Percentiles rank a stretch among this genome's conserved stretches.
These are phyloP conservation scores for Atkinsonella hypoxylon DNA, from an alignment of 2,329 filamentous ascomycete species.

Conservation along the genomic window DNA sequence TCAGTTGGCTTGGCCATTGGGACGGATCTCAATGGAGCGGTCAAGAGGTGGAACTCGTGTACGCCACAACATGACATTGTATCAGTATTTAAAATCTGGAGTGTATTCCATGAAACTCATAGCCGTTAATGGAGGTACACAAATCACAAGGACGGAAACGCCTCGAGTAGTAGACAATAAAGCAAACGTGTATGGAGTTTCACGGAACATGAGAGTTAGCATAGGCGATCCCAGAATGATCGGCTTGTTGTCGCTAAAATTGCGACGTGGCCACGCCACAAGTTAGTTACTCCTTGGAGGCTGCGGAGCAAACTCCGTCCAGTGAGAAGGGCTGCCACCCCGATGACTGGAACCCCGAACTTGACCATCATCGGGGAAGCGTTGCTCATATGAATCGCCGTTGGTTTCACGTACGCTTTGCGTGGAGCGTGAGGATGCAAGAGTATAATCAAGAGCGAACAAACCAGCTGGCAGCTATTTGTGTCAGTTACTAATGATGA, in stretches of 20 bases:
- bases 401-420: neutral
- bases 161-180: too few relatives aligned
- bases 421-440: neutral
- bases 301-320: neutral
- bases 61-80: too few relatives aligned
- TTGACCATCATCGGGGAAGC: neutral
- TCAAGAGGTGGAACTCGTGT: neutral
- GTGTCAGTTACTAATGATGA: neutral
- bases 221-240: too few relatives aligned
- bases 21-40: neutral
- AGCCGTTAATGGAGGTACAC: too few relatives aligned
- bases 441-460: neutral
- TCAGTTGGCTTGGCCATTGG: neutral
- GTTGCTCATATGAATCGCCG: neutral
- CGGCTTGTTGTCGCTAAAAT: too few relatives aligned
- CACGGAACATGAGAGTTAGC: too few relatives aligned
- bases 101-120: too few relatives aligned
- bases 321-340: neutral
- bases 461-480: neutral
- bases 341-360: too few relatives aligned
- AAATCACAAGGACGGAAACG: too few relatives aligned
- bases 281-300: neutral
- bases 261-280: too few relatives aligned
- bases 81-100: too few relatives aligned
- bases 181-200: too few relatives aligned